Base-by-base conservation (phyloP, 331 rosid genomes). In the Dryas integrifolia region DNA sequence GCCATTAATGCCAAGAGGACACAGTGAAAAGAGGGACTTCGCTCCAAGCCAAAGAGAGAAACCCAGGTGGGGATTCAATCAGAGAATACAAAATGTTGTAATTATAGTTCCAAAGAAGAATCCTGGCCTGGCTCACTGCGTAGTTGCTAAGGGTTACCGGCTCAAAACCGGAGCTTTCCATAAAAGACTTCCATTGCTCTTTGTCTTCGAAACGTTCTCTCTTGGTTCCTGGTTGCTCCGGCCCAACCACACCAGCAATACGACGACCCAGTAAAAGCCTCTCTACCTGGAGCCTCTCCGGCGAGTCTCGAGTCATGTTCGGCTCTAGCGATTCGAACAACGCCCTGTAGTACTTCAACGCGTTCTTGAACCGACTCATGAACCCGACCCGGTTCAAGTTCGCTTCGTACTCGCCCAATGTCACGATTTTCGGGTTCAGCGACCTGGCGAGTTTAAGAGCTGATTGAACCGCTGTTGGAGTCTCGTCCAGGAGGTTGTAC, bases 321-420 rank as follows among this genome's bases (percentile, higher is more conserved):
- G 97, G 96, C 69, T 94, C 98, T 18, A 94, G 77, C 3, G 96
- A 88, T 67, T 94, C 96, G n/a, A 94, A 94, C 48, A 91, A 21
- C 4, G 98, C 96, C 0, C 83, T 60, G 85, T 84, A 94, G 69
- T 91, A 88, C 75, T 65, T 88, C 78, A 94, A 74, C 0, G 96
- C 97, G 56, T 84, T 79, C 72, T 82, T 82, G 84, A 91, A 88
- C 73, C 98, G 81, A 38, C 57, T 75, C 13, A 85, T 13, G 50
- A 86, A 94, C 1, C 85, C 89, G 14, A 81, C 86, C 58, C 87
- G 80, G 64, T 88, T 91, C 79, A 94, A 75, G 1, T 87, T 76
- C 0, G 94, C 96, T 73, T 94, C 98, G 72, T 91, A 88, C 65
- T 94, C 98, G 0, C 98, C 98, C 6, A 94, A 83, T 3, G 98